These are phyloP conservation scores for Furculomyces boomerangus DNA, from an alignment of 371 early-diverging fungal genomes.

Conservation along the genomic window DNA sequence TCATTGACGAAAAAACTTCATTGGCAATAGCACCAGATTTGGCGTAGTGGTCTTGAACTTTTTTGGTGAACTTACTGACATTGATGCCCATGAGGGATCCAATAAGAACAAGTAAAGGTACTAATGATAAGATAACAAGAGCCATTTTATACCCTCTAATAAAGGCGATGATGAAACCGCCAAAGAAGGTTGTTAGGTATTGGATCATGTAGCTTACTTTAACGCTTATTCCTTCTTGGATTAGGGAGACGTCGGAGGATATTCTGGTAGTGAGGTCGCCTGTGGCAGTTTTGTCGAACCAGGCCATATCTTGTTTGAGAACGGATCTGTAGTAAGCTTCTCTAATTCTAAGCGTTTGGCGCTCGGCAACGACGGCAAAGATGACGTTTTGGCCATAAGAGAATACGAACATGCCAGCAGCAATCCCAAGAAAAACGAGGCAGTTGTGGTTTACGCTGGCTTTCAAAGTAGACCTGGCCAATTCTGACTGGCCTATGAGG, in stretches of 20 bases:
- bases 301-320: constrained; percentile 77
- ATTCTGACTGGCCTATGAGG: neutral
- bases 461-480: constrained; percentile 6
- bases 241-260: constrained; percentile 54
- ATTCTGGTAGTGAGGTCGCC: constrained; percentile 57
- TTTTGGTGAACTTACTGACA: constrained; percentile 29
- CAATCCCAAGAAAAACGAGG: constrained; percentile 17
- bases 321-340: constrained; percentile 50
- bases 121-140: constrained; percentile 52
- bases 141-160: constrained; percentile 70
- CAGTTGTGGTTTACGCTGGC: constrained; percentile 13
- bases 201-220: constrained; percentile 59
- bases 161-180: constrained; percentile 79
- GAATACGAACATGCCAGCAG: constrained; percentile 8
- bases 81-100: constrained; percentile 47
- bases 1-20: constrained; percentile 67
- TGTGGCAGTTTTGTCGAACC: constrained; percentile 61
- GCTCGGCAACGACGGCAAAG: constrained; percentile 20
- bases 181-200: constrained; percentile 48
- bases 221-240: constrained; percentile 74
- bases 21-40: constrained; percentile 65
- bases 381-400: constrained; percentile 14
- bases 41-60: constrained; percentile 40
- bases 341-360: constrained; percentile 32
- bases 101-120: constrained; percentile 38